These are phyloP conservation scores for Candida germanica DNA, from an alignment of 805 yeast species.

Conservation along the genomic window DNA sequence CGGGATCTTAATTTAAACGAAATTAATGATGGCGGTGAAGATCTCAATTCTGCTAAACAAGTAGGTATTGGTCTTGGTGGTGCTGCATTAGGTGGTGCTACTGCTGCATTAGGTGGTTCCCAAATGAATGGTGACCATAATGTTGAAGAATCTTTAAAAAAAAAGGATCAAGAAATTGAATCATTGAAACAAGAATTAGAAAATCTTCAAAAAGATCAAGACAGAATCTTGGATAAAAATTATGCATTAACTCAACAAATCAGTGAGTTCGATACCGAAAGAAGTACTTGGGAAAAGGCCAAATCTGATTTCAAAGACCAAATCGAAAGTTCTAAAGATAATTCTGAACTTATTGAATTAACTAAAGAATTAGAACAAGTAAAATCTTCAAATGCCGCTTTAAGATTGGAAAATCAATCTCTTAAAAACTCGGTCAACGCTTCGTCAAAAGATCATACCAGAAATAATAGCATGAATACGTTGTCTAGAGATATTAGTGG, in stretches of 20 bases:
- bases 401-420: slow-evolving; percentile 37
- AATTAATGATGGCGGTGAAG: neutral
- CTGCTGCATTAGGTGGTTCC: neutral
- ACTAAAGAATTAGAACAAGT: slow-evolving; percentile 26
- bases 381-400: slow-evolving; percentile 29
- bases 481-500: slow-evolving; percentile 10
- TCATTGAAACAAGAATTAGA: slow-evolving; percentile 8
- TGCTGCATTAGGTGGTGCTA: slow-evolving; percentile 1
- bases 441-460: slow-evolving; percentile 11
- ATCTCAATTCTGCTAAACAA: slow-evolving; percentile 4
- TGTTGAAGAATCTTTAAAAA: neutral
- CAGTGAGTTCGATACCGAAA: slow-evolving; percentile 4
- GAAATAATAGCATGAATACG: slow-evolving; percentile 9
- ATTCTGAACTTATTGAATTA: slow-evolving; percentile 9
- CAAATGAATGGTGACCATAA: neutral
- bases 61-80: slow-evolving; percentile 4
- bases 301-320: slow-evolving; percentile 8
- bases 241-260: slow-evolving; percentile 7
- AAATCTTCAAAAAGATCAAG: slow-evolving; percentile 7
- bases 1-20: slow-evolving; percentile 2
- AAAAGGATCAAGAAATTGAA: slow-evolving; percentile 3
- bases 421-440: slow-evolving; percentile 23
- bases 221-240: slow-evolving; percentile 7
- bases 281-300: slow-evolving; percentile 3
- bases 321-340: slow-evolving; percentile 6